phyloP scores from a whole-genome alignment of 1,284 basidiomycete species.

The Phaffia rhodozyma region DNA sequence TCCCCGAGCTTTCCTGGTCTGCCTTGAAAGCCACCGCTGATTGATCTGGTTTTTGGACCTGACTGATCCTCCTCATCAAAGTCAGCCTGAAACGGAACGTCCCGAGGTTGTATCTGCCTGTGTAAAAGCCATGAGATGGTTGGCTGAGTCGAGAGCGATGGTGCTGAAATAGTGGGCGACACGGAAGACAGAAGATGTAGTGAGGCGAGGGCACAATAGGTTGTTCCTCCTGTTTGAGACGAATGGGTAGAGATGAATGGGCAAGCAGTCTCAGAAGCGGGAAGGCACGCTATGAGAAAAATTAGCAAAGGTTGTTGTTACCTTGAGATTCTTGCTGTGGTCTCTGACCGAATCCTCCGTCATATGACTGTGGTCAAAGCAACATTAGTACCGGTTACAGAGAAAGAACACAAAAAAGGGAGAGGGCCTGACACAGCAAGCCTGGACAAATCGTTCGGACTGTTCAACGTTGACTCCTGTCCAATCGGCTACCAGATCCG shows the following conservation, averaged over 20 bases:
- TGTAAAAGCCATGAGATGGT: constrained; percentile 22
- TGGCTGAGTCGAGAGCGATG: constrained; percentile 51
- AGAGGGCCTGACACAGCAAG: neutral
- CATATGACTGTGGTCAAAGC: no score
- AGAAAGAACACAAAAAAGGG: neutral
- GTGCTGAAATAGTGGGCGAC: no score
- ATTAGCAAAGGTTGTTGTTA: constrained; percentile 49
- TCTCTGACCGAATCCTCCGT: constrained; percentile 59
- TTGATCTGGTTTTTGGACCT: neutral
- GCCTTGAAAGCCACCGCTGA: constrained; percentile 63
- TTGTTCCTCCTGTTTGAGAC: no score
- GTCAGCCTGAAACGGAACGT: neutral
- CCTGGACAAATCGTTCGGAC: constrained; percentile 49
- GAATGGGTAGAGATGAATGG: no score
- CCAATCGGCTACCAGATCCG: constrained; percentile 65
- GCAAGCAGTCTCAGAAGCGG: no score
- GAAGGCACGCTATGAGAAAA: no score
- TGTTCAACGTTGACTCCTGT: constrained; percentile 50
- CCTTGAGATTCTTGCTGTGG: constrained; percentile 65
- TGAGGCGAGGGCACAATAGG: no score
- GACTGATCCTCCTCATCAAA: neutral
- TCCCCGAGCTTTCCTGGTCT: constrained; percentile 74
- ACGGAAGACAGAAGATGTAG: no score
- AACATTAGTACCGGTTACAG: neutral
- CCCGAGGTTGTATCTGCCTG: no score